Percentiles rank a stretch among this genome's conserved stretches.
phyloP scores from a whole-genome alignment of 805 yeast genomes.

The Pichia deserticola region DNA sequence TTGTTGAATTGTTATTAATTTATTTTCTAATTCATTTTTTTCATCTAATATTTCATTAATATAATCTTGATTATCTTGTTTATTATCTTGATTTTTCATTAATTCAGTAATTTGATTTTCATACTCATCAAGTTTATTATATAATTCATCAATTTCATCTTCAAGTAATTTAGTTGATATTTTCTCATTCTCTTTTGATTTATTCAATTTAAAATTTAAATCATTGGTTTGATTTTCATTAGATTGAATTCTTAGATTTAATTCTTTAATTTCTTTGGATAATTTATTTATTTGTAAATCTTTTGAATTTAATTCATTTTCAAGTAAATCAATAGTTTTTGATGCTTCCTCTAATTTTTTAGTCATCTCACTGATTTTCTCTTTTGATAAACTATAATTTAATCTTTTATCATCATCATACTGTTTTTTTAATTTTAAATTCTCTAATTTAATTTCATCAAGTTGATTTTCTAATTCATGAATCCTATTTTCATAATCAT shows the following conservation, averaged over 20 bases:
- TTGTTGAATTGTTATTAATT: constrained; percentile 1
- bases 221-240: neutral
- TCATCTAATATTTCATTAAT: constrained; percentile 25
- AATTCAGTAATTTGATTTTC: constrained; percentile 3
- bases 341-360: constrained; percentile 10
- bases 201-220: neutral
- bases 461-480: constrained; percentile 10
- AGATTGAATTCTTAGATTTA: constrained; percentile 5
- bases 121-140: constrained; percentile 10
- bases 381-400: neutral
- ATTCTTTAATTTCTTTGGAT: constrained; percentile 4
- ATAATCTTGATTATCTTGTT: constrained; percentile 21
- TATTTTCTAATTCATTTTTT: constrained; percentile 6
- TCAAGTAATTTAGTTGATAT: neutral
- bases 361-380: constrained; percentile 7
- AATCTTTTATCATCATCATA: neutral
- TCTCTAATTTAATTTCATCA: constrained; percentile 7
- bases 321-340: constrained; percentile 11
- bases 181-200: neutral
- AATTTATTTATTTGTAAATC: constrained; percentile 1
- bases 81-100: neutral
- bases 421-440: neutral
- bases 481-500: constrained; percentile 19
- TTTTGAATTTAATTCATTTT: constrained; percentile 8
- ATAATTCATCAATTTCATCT: constrained; percentile 9